phyloP scores from a whole-genome alignment of 305 asterid genomes.

The Fraxinus albicans region DNA sequence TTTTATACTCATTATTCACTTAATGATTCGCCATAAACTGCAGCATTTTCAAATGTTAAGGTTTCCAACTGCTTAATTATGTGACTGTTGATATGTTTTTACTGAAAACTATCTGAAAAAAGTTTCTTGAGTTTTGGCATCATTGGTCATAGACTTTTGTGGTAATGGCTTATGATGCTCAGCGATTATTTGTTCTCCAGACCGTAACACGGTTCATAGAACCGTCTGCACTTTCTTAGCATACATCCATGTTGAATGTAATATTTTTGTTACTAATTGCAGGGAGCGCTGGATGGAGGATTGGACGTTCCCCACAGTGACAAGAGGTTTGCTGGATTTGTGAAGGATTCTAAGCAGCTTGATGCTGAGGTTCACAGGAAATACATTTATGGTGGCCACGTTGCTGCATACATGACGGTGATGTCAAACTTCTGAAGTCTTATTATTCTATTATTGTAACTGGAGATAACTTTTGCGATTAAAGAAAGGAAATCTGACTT shows the following conservation, averaged over 20 bases:
- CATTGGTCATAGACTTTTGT: not conserved
- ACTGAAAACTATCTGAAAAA: not conserved
- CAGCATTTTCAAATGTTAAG: not conserved
- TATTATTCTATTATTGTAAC: not conserved
- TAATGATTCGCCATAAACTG: not conserved
- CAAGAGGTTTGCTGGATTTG: conserved; percentile 63
- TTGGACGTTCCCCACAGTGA: conserved; percentile 67
- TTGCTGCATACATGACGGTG: conserved; percentile 62
- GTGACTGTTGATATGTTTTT: not conserved
- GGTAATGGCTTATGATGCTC: not conserved
- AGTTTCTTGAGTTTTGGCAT: not conserved
- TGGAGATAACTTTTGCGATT: not conserved
- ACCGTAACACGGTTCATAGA: not conserved
- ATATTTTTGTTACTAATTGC: not conserved
- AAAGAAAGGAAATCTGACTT: not conserved
- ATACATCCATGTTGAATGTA: not conserved
- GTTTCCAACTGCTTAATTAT: not conserved
- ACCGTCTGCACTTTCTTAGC: not conserved
- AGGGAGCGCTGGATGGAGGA: conserved; percentile 74
- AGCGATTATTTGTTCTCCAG: not conserved
- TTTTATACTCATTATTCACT: not conserved
- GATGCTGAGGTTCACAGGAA: conserved; percentile 65
- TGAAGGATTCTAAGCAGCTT: conserved; percentile 58
- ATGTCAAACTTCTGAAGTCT: not conserved
- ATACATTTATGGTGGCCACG: conserved; percentile 65